Base-by-base conservation (phyloP, 176 grass and related monocot species). In the Elymus sibiricus region DNA sequence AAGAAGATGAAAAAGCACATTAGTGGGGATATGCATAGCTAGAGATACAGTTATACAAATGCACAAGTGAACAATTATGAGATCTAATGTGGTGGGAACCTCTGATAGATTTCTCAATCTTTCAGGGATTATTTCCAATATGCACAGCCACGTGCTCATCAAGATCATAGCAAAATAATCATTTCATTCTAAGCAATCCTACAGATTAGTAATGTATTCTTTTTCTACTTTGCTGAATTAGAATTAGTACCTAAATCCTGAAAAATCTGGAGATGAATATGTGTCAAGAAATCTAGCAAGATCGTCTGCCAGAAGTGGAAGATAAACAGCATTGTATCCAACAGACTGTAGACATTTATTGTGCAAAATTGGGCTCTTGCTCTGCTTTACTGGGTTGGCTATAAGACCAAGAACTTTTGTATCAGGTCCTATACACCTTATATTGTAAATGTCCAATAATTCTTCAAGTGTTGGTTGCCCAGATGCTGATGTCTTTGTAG, bases 331-430 rank as follows among this genome's bases (percentile, higher is more conserved):
- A 88, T 95, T 85, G 42, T 92, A 88, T 89, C 93, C 93, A 82
- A 90, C 59, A 42, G 89, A 90, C 56, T 92, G 87, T 79, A 95
- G 88, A 88, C 92, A 90, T 79, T 90, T 92, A 88, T 98, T 98
- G 34, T 95, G 92, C 76, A 98, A 90, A 90, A 94, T 86, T 59
- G 96, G 96, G 71, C 93, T 91, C 83, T 98, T 95, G 86, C 93
- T 98, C 37, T 98, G 96, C 56, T 85, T 88, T 77, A 98, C 96
- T 81, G 96, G 96, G 34, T 98, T 98, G 67, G 91, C 96, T 81
- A 94, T 79, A 89, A 98, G 81, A 68, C 96, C 96, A 47, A 92
- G 76, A 85, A 98, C 86, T 81, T 92, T 94, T 63, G 93, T 95
- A 78, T 98, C 93, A 47, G 74, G 86, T 79, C 88, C 86, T 87